These are phyloP conservation scores for Nothomitra cinnamomea DNA, from an alignment of 2,329 filamentous ascomycete genomes.

Conservation along the genomic window DNA sequence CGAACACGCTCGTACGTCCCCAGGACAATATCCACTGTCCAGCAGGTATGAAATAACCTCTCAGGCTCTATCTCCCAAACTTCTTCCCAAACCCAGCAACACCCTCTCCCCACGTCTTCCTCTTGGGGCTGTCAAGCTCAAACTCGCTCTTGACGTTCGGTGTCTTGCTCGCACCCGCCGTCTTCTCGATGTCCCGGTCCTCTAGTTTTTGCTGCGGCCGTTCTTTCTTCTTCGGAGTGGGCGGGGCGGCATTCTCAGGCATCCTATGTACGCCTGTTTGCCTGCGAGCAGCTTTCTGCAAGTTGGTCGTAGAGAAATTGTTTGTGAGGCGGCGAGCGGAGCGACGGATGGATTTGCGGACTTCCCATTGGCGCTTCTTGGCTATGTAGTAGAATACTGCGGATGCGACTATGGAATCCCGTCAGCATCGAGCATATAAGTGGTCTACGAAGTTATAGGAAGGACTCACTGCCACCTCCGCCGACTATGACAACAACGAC, in stretches of 20 bases:
- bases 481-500: constrained; percentile 50
- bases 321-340: constrained; percentile 30
- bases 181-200: background rate
- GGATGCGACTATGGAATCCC: constrained; percentile 34
- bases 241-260: background rate
- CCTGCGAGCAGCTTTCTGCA: background rate
- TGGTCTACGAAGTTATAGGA: background rate
- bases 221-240: background rate
- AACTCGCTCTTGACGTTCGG: background rate
- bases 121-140: background rate
- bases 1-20: no score
- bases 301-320: constrained; percentile 2
- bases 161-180: background rate
- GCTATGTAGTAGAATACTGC: constrained; percentile 59
- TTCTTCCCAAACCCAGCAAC: background rate
- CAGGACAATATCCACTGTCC: no score
- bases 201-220: background rate
- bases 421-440: background rate
- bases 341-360: constrained; percentile 52
- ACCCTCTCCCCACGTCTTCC: background rate
- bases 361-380: constrained; percentile 72
- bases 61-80: background rate
- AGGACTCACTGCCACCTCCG: constrained; percentile 48
- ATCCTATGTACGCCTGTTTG: constrained; percentile 1
- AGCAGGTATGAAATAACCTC: no score